A percentile compares a stretch with the other conserved stretches of the same genome.
phyloP scores from a whole-genome alignment of 2,329 filamentous ascomycete genomes.

The Penicillium sp. region DNA sequence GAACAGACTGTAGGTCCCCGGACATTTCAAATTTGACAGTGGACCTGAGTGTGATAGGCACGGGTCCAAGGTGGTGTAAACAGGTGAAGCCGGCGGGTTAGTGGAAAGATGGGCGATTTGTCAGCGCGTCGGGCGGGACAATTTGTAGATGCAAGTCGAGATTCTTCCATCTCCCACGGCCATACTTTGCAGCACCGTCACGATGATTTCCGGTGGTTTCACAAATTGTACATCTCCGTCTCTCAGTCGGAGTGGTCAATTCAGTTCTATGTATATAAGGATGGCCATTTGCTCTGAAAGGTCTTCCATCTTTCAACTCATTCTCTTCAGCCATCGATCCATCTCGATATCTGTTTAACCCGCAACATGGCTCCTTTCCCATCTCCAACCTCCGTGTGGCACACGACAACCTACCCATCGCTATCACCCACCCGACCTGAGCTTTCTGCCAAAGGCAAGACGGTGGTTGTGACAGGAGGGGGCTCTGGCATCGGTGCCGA shows the following conservation, averaged over 20 bases:
- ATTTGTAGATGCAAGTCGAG: neutral
- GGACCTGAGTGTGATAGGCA: no score
- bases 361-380: neutral
- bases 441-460: slow-evolving; percentile 42
- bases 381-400: neutral
- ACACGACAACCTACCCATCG: slow-evolving; percentile 18
- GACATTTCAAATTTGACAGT: slow-evolving; percentile 18
- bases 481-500: slow-evolving; percentile 48
- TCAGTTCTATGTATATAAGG: neutral
- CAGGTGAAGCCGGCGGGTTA: no score
- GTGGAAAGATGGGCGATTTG: no score
- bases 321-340: neutral
- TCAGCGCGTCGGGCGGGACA: neutral
- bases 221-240: neutral
- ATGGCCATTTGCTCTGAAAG: neutral
- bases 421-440: slow-evolving; percentile 43
- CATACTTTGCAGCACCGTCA: neutral
- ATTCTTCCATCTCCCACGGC: neutral
- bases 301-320: neutral
- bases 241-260: neutral
- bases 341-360: neutral
- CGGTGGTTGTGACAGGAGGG: slow-evolving; percentile 46
- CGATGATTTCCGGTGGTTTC: neutral
- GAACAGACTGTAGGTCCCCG: slow-evolving; percentile 25
- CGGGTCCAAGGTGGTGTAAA: no score